Percentiles rank a stretch among this genome's conserved stretches.
Conservation (phyloP, 1,284 basidiomycete species). For the Trichosporon ovoides region DNA sequence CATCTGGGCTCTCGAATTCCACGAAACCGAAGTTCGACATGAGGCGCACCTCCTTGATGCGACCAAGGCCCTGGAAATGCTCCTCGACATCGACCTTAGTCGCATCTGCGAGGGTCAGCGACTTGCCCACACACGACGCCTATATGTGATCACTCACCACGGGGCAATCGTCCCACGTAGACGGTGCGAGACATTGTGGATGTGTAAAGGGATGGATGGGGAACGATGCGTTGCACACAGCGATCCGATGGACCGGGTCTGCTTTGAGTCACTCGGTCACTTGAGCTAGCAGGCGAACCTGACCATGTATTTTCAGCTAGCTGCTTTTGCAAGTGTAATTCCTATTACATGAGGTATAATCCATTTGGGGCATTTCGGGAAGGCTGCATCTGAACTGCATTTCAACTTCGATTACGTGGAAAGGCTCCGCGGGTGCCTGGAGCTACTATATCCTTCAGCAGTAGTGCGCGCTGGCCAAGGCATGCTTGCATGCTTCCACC, state of each 20-base stretch:
- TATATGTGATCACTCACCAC: constrained; percentile 23
- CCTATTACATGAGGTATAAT: too few relatives aligned
- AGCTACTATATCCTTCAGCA: too few relatives aligned
- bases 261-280: not conserved
- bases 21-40: constrained; percentile 95
- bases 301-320: too few relatives aligned
- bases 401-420: too few relatives aligned
- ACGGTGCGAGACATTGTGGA: constrained; percentile 20
- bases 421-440: too few relatives aligned
- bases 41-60: constrained; percentile 81
- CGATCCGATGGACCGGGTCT: not conserved
- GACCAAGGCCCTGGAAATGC: constrained; percentile 79
- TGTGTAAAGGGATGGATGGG: not conserved
- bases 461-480: too few relatives aligned
- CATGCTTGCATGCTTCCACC: too few relatives aligned
- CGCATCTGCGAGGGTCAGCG: constrained; percentile 19
- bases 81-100: constrained; percentile 39
- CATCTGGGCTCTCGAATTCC: constrained; percentile 80
- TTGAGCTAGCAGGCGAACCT: not conserved
- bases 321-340: too few relatives aligned
- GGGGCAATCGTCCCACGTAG: constrained; percentile 45
- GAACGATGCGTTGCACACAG: not conserved
- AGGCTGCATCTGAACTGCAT: too few relatives aligned
- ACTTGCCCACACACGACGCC: not conserved
- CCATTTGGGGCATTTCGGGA: too few relatives aligned